Conservation (phyloP, 2,329 filamentous ascomycete genomes). For the Aspergillus sp. region DNA sequence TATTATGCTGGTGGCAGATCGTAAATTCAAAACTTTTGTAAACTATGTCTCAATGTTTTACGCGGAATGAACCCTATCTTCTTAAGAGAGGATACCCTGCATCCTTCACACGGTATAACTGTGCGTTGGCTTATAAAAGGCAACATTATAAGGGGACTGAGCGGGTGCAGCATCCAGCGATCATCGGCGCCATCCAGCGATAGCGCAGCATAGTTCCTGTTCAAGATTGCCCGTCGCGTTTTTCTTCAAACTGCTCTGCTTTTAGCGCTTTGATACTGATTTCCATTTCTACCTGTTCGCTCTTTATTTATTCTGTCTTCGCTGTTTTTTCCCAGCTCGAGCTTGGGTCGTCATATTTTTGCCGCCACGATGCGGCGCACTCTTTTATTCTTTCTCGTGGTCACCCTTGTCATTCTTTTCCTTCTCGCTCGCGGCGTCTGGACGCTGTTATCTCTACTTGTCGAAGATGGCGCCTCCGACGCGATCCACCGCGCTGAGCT, state of each 20-base stretch:
- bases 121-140: background rate
- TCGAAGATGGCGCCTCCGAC: slow-evolving; percentile 66
- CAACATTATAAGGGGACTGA: background rate
- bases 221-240: background rate
- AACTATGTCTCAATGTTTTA: no score
- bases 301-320: background rate
- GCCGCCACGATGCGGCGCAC: slow-evolving; percentile 57
- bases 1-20: no score
- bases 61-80: background rate
- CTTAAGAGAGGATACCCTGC: no score
- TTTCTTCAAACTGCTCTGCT: background rate
- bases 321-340: background rate
- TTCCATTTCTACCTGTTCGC: background rate
- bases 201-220: background rate
- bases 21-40: no score
- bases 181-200: background rate
- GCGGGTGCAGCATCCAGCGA: background rate
- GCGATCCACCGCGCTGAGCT: slow-evolving; percentile 67
- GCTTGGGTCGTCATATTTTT: background rate
- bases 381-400: slow-evolving; percentile 62
- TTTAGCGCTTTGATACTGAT: background rate
- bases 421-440: slow-evolving; percentile 67
- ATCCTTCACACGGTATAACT: no score
- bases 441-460: slow-evolving; percentile 68
- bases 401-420: slow-evolving; percentile 63